Evolutionary conservation across 192 early-diverging fungal species (phyloP).

Genomic region (Entomortierella chlamydospora): DNA sequence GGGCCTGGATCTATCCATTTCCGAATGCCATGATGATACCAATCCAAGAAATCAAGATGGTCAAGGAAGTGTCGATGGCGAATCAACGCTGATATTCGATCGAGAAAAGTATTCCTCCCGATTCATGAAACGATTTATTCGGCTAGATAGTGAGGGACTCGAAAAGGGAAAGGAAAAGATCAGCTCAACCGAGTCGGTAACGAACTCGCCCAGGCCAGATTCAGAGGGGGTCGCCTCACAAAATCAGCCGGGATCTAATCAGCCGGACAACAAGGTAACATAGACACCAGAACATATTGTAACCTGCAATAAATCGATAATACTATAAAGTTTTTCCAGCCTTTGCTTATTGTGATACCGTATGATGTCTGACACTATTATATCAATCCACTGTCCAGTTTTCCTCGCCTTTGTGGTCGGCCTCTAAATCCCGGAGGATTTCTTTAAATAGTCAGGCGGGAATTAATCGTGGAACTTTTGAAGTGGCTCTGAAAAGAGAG

Average conservation of each 20-base stretch:
- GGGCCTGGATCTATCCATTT: background rate
- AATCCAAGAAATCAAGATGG: background rate
- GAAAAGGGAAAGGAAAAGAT: background rate
- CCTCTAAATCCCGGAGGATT: conserved; percentile 8
- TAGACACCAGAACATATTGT: conserved; percentile 1
- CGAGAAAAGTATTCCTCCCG: conserved; percentile 22
- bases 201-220: background rate
- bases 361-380: background rate
- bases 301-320: background rate
- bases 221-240: too few species aligned
- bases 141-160: background rate
- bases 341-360: background rate
- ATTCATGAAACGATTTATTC: conserved; percentile 20
- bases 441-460: conserved; percentile 8
- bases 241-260: background rate
- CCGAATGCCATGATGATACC: background rate
- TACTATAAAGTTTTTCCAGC: background rate
- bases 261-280: conserved; percentile 38
- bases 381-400: conserved; percentile 4
- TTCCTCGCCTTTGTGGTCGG: conserved; percentile 39
- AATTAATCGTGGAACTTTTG: background rate
- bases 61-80: background rate
- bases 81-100: background rate
- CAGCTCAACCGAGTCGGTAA: background rate
- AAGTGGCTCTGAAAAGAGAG: background rate